Conservation (phyloP, 2,329 filamentous ascomycete genomes). For the Aspergillus ochraceus region DNA sequence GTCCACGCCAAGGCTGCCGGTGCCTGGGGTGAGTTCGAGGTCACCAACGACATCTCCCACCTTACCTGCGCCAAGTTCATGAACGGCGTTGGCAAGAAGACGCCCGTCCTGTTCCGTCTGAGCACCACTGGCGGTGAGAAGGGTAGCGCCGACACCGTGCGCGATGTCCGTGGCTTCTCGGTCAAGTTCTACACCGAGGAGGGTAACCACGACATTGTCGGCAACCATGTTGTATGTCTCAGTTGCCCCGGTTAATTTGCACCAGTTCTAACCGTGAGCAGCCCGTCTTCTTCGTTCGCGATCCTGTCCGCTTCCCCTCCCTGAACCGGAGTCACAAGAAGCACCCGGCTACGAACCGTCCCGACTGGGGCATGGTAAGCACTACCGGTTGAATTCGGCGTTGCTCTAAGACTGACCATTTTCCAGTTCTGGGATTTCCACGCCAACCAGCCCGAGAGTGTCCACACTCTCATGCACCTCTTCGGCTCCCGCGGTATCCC, state of each 20-base stretch:
- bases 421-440: conserved; percentile 61
- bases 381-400: not conserved
- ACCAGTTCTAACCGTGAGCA: conserved; percentile 10
- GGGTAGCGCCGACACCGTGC: conserved; percentile 50
- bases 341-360: conserved; percentile 63
- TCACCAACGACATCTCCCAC: conserved; percentile 59
- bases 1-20: conserved; percentile 62
- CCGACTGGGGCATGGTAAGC: conserved; percentile 58
- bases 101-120: conserved; percentile 48
- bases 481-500: conserved; percentile 61
- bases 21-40: conserved; percentile 61
- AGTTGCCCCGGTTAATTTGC: not conserved
- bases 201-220: conserved; percentile 42
- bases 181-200: conserved; percentile 56
- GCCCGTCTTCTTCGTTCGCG: conserved; percentile 48
- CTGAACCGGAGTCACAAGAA: conserved; percentile 64
- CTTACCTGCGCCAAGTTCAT: conserved; percentile 59
- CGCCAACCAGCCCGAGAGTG: conserved; percentile 57
- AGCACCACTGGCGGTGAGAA: conserved; percentile 50
- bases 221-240: conserved; percentile 22
- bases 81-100: conserved; percentile 56
- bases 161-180: conserved; percentile 52
- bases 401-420: conserved; percentile 6
- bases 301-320: conserved; percentile 45
- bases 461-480: conserved; percentile 62